Base-by-base conservation (phyloP, 495 filamentous ascomycete genomes). In the Penicillium silybi region DNA sequence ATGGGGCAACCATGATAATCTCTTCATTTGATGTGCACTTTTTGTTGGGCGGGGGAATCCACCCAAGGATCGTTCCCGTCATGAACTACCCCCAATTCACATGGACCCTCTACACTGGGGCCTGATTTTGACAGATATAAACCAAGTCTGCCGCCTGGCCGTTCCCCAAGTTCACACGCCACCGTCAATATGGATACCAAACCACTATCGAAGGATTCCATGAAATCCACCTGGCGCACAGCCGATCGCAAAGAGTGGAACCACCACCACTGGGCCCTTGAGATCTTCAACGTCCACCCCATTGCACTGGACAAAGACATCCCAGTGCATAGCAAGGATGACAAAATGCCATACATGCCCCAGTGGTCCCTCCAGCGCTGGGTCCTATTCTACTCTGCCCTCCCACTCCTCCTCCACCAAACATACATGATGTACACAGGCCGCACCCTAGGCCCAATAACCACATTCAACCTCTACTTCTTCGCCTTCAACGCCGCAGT, bases 211-310 rank as follows among this genome's bases (percentile, higher is more conserved):
- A 74, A 71, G 48, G 71, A 74, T 58, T 74, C 71, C 2, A 73
- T 74, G 66, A 69, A 63, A 50, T 74, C 71, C 18, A 74, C 71
- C 22, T 74, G 71, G 71, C 69, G 65, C 8, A 59, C 56, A 4
- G 61, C 52, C n/a, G 54, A 57, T 41, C 66, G 66, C 46, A 52
- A 56, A 23, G 48, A 64, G 45, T 74, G 71, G 71, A 69, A 35
- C n/a, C 50, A 65, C 23, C 44, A 59, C 46, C 71, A 74, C 56
- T 66, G 63, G 56, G 46, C 63, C 18, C 48, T 74, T 3, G 66
- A 74, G 18, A 16, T 62, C 16, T 56, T 73, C 3, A 69, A 72
- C 39, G 67, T 58, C 52, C 62, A 74, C 43, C 71, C 62, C 9
- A 57, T 61, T 41, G 62, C 56, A 11, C 52, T 69, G 9, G 46